Evolutionary conservation across 1,284 basidiomycete genomes (phyloP), one percentile per base, ranked within the genome.

Genomic region (Heliocybe sulcata): DNA sequence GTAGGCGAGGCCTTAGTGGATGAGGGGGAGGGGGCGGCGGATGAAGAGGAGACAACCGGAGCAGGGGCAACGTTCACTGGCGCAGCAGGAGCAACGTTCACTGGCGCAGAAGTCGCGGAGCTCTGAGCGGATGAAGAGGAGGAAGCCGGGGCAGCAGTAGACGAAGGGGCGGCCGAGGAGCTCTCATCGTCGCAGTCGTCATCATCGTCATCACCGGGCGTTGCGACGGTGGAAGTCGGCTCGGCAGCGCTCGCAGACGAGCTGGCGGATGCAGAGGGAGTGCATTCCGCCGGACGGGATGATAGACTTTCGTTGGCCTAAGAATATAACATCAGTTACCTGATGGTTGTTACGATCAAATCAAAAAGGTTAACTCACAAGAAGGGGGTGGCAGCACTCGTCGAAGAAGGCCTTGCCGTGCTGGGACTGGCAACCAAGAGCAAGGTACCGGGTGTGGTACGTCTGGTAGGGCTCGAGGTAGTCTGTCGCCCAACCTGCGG

Each of bases 371-470:
- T 26, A 52, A 42, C 64, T 35, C 61, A 81, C 81, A 59, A 79
- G 66, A 56, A 73, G 61, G 27, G 81, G 82, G 65, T 77, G 76
- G 71, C 82, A 85, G 68, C 81, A 83, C 33, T 67, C 63, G 54
- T 81, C 73, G 66, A 86, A 90, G 76, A 90, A 92, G 22, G 69
- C 48, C n/a, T 79, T 80, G 66, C 77, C 72, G 70, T 90, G 86
- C 71, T 89, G 68, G 57, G 64, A 63, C 57, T 81, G 65, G 68
- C 85, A 87, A 53, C 70, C 72, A 59, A 90, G 66, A 33, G 76
- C 75, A 53, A 79, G 61, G 73, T 85, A 86, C 54, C 90, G 80
- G 45, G 68, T 64, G 72, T 90, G 85, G 72, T 91, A 92, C 38
- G 58, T 63, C 48, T 70, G 62, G 70, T 91, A 91, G 35, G 76